Evolutionary conservation across 441 rosid species (phyloP), one percentile per base, ranked within the genome.

Genomic region (Kokia cookei): DNA sequence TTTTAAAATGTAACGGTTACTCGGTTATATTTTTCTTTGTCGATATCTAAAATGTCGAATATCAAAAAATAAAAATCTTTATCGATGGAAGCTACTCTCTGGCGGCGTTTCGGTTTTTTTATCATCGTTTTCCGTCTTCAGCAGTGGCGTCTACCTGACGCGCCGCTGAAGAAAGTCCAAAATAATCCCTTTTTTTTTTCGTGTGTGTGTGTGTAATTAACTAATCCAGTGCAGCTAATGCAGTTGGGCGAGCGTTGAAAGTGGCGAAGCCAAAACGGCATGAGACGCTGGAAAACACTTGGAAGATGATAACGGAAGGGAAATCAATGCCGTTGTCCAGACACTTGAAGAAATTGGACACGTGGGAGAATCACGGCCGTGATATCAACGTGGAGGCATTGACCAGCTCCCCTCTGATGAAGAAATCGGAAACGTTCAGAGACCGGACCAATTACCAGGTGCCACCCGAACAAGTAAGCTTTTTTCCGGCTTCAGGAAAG

Each of bases 241-340:
- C 65, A 88, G 94, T 77, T 22, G 83, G 85, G 1, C 74, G 76
- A 77, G 76, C 83, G 69, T 67, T 86, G 83, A 74, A 85, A 60
- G 86, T 84, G 57, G 69, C 87, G 54, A 89, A 76, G 82, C 83
- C 86, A 10, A 86, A 82, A 73, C 86, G 88, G 71, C 81, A 89
- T 40, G 93, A 91, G 77, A 91, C 96, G 64, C 73, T 91, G 82
- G 96, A 91, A 82, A 83, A 83, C 85, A 89, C 91, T 72, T 91
- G 96, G 96, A 86, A 80, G 73, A 77, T 72, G 83, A 91, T 91
- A 78, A 89, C 86, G 77, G 96, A 84, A 50, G 88, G 89, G 9
- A 78, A 76, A n/a, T 84, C 84, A 50, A 82, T 85, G 78, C 90
- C 90, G 75, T 75, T 87, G 50, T 73, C 86, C 14, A 79, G 93